These are phyloP conservation scores for Rhizophora apiculata DNA, from an alignment of 345 rosid genomes.

Conservation along the genomic window DNA sequence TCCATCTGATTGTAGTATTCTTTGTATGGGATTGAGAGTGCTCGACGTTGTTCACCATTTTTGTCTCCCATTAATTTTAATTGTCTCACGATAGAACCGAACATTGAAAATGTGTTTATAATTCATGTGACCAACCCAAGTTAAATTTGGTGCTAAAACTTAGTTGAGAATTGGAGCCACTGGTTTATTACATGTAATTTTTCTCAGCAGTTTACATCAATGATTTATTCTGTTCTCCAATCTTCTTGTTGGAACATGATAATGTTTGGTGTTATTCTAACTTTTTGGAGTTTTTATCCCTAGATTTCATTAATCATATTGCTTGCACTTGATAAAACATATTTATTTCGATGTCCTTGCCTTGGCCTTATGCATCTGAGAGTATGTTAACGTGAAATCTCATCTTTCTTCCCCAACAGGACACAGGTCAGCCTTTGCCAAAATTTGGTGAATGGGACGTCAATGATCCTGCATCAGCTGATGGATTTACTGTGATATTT, in stretches of 20 bases:
- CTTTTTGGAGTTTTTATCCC: neutral
- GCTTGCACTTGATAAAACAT: neutral
- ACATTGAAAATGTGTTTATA: neutral
- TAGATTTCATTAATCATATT: neutral
- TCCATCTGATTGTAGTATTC: neutral
- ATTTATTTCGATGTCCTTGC: slow-evolving; percentile 3
- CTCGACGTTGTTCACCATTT: no score
- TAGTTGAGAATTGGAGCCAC: neutral
- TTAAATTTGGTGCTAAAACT: neutral
- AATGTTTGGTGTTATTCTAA: neutral
- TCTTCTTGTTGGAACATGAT: neutral
- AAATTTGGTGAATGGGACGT: slow-evolving; percentile 99
- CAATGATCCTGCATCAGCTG: slow-evolving; percentile 84
- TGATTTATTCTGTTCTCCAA: neutral
- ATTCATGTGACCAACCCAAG: neutral
- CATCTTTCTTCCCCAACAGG: slow-evolving; percentile 38
- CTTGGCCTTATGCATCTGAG: neutral
- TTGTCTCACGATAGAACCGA: neutral
- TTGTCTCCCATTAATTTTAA: no score
- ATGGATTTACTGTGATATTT: slow-evolving; percentile 93
- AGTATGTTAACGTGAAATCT: slow-evolving; percentile 9
- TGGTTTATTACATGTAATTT: neutral
- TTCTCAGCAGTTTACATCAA: neutral
- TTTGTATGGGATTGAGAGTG: neutral
- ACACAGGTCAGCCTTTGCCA: slow-evolving; percentile 79